Conservation (phyloP, 2,329 filamentous ascomycete genomes). For the Cladosporium sp. region DNA sequence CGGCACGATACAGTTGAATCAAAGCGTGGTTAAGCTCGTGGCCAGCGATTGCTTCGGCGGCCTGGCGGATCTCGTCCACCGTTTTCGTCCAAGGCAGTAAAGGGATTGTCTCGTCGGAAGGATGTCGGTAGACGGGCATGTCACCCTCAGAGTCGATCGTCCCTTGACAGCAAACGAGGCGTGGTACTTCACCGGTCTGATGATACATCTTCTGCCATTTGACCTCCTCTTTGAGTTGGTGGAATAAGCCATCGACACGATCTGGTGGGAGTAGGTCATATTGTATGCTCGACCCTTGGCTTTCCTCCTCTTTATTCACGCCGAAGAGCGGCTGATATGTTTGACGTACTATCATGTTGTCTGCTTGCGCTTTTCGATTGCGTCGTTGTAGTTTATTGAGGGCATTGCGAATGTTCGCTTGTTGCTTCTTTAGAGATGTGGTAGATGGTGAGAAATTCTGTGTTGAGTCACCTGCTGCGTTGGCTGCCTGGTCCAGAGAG, state of each 20-base stretch:
- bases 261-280: constrained; percentile 64
- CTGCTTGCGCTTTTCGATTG: background rate
- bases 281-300: constrained; percentile 71
- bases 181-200: constrained; percentile 84
- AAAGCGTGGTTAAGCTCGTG: constrained; percentile 87
- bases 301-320: constrained; percentile 47
- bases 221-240: constrained; percentile 70
- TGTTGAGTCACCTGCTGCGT: background rate
- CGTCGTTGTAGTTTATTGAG: background rate
- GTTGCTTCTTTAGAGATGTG: background rate
- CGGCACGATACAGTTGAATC: constrained; percentile 89
- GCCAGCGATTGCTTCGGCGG: constrained; percentile 70
- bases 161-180: constrained; percentile 88
- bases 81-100: constrained; percentile 73
- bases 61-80: constrained; percentile 66
- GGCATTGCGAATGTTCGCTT: background rate
- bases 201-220: constrained; percentile 92
- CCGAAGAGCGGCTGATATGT: constrained; percentile 29
- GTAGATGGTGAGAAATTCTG: background rate
- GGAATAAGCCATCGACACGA: constrained; percentile 61
- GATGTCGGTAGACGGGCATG: constrained; percentile 91
- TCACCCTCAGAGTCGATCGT: constrained; percentile 71
- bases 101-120: constrained; percentile 81
- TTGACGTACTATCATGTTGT: background rate
- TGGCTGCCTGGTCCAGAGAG: background rate